Evolutionary conservation across 1,139 yeast genomes (phyloP), one percentile per base, ranked within the genome.

Genomic region (Chernovozyma sophiae-reginae): DNA sequence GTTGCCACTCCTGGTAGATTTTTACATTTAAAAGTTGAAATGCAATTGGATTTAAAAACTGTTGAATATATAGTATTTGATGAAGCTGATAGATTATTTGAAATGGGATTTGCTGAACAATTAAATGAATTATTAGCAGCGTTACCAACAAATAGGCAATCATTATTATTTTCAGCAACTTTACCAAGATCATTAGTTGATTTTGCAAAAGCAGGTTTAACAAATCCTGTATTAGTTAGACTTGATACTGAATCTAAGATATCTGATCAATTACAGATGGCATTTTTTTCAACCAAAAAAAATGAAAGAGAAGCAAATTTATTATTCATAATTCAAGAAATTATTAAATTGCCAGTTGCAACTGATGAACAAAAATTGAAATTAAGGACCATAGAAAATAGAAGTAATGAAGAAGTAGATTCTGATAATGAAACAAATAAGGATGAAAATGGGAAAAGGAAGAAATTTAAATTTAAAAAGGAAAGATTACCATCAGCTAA

Each of bases 1-100:
- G 84, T 94, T 46, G 98, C 98, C 24, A 94, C 98, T 0, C 99
- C 99, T 0, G 99, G 99, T 60, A 76, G 99, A 60, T 92, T 94
- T 53, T 64, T 92, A 61, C 98, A 94, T 73, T 74, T 94, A 55
- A 87, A 90, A 58, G 92, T 90, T 27, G 98, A 94, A 64, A 94
- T 94, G 98, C 78, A 78, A 44, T 70, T 92, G 40, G 95, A 87
- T 53, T 72, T 94, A 58, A 77, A 76, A 47, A 74, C 89, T 3
- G 78, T 92, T 17, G 96, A 92, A 56, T 90, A 86, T 52, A 84
- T 90, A 37, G 96, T 90, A 1, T 94, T 92, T 58, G 99, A 94
- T 65, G 99, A 94, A 68, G 98, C 98, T 26, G 99, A 94, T 71
- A 74, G 97, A 53, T 73, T 94, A 50, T 94, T 94, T 55, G 99